Evolutionary conservation across 306 rosid genomes (phyloP), one percentile per base, ranked within the genome.

Genomic region (Carpinus fangiana): DNA sequence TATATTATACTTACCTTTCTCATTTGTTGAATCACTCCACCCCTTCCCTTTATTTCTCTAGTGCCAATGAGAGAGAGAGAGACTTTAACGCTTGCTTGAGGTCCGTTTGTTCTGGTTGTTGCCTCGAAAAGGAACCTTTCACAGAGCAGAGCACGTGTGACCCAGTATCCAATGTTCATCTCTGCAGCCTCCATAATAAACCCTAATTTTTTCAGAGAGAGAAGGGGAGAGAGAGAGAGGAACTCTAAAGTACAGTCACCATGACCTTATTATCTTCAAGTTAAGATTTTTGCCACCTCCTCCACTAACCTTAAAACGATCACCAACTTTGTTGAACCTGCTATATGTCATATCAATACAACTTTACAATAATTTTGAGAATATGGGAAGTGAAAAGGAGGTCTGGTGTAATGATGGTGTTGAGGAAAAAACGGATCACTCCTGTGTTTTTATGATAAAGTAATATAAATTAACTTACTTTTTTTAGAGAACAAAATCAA

Each of bases 81-180:
- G 65, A 43, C 83, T 83, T 86, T 73, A 84, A 88, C 74, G 62
- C 75, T 88, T 88, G 87, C 62, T 78, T 72, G 86, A 82, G 89
- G 90, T 81, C 79, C 80, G 86, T 84, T 82, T 82, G 90, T 81
- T 88, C 86, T 77, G 89, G 85, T 85, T 87, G 88, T 86, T 91
- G 90, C 98, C 98, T 94, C 93, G 97, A 83, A 88, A 94, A 94
- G 81, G 92, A 92, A 83, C 89, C 76, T 75, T 89, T 80, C 76
- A 28, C 21, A 86, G 94, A 88, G 85, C 78, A 80, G 60, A 76
- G 97, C 97, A 94, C 94, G 98, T 94, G 98, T 88, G 96, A 85
- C 93, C 89, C 97, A 84, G 77, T 86, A 79, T 86, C 96, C 96
- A 83, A 94, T 85, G 94, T 84, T 80, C 79, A 26, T 74, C 88